phyloP scores from a whole-genome alignment of 1,284 basidiomycete species.

The Sutorius eximius region DNA sequence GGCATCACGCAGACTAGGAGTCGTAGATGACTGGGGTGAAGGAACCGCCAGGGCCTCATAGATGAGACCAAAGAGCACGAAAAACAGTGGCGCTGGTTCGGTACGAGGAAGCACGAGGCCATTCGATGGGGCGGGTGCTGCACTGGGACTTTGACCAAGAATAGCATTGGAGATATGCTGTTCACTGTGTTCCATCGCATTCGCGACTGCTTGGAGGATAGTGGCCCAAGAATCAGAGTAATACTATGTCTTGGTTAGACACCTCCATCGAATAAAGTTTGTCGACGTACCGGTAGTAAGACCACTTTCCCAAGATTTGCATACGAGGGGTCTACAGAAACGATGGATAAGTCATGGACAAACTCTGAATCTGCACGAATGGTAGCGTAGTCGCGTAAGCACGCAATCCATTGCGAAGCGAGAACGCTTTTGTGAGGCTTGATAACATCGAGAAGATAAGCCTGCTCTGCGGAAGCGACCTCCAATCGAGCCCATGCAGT shows the following conservation, averaged over 20 bases:
- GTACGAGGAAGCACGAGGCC: conserved; percentile 39
- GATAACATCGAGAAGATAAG: conserved; percentile 81
- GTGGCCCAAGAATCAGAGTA: conserved; percentile 83
- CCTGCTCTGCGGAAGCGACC: conserved; percentile 72
- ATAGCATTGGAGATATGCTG: conserved; percentile 75
- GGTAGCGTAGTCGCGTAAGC: conserved; percentile 89
- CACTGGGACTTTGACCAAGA: conserved; percentile 58
- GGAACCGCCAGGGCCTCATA: conserved; percentile 85
- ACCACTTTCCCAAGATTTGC: conserved; percentile 89
- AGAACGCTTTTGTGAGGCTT: conserved; percentile 78
- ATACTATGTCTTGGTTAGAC: conserved; percentile 58
- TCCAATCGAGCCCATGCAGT: conserved; percentile 96
- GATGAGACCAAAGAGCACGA: conserved; percentile 87
- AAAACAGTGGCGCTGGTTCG: conserved; percentile 85
- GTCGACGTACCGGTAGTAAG: conserved; percentile 73
- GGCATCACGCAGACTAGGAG: conserved; percentile 41
- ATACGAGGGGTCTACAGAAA: conserved; percentile 79
- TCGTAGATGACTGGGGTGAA: conserved; percentile 54
- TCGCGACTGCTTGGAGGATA: conserved; percentile 86
- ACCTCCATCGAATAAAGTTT: background rate
- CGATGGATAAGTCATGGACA: conserved; percentile 63
- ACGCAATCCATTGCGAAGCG: conserved; percentile 85
- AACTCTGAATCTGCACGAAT: conserved; percentile 89
- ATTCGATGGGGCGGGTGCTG: conserved; percentile 25
- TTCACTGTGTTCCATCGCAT: conserved; percentile 74